Evolutionary conservation across 208 protist species (phyloP).

Genomic region (Histomonas meleagridis): DNA sequence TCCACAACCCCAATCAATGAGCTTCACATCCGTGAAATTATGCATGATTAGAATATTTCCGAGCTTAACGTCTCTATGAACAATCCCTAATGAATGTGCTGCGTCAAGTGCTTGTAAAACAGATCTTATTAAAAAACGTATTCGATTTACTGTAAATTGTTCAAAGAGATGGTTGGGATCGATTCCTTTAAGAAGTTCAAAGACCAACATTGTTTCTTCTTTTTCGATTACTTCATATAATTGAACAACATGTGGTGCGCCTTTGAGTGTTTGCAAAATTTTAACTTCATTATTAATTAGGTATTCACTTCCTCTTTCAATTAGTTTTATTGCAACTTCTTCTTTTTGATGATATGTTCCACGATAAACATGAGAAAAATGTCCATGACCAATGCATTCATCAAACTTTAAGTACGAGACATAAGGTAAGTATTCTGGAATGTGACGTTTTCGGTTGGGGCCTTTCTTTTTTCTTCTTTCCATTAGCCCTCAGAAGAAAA

Average conservation of each 20-base stretch:
- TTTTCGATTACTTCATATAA: not conserved
- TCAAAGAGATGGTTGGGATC: not conserved
- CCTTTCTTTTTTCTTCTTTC: too few species aligned
- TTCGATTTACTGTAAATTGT: not conserved
- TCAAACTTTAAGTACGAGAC: not conserved
- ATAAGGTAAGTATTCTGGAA: not conserved
- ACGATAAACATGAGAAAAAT: slow-evolving; percentile 12
- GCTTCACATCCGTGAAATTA: not conserved
- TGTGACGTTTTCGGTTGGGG: too few species aligned
- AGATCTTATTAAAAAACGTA: not conserved
- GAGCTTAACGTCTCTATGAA: slow-evolving; percentile 16
- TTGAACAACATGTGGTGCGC: not conserved
- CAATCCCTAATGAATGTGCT: not conserved
- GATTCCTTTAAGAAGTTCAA: not conserved
- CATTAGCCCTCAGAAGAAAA: too few species aligned
- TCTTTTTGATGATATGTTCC: not conserved
- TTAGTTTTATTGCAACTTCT: not conserved
- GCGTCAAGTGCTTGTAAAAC: not conserved
- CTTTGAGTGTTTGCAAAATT: not conserved
- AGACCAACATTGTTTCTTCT: not conserved
- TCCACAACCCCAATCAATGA: slow-evolving; percentile 21
- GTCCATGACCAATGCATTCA: not conserved
- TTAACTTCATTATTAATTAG: not conserved
- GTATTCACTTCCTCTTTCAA: not conserved
- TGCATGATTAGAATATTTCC: not conserved